phyloP scores from a whole-genome alignment of 257 asterid species.

The Solanum appendiculatum region DNA sequence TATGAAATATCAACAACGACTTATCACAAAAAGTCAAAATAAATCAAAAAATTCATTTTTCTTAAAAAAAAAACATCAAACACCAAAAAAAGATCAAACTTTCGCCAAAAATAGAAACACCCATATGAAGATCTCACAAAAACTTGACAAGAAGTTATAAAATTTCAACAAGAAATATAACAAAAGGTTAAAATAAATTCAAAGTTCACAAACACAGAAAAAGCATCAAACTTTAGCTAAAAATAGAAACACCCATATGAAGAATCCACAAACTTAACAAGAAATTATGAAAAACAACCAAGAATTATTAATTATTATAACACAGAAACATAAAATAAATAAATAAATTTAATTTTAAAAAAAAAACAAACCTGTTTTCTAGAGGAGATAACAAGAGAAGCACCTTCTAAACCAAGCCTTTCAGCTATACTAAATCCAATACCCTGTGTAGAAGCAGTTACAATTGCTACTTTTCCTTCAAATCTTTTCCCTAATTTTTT shows the following conservation, averaged over 20 bases:
- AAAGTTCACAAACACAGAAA: not conserved
- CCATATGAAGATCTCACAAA: too few species aligned
- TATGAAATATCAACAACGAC: not conserved
- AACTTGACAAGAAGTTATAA: too few species aligned
- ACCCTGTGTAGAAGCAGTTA: conserved; percentile 97
- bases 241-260: not conserved
- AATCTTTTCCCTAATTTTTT: conserved; percentile 46
- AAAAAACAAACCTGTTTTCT: conserved; percentile 51
- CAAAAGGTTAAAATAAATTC: too few species aligned
- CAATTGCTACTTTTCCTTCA: conserved; percentile 68
- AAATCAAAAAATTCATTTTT: too few species aligned
- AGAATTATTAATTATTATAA: not conserved
- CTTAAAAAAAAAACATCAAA: too few species aligned
- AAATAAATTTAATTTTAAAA: not conserved
- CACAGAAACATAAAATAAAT: not conserved
- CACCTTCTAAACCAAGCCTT: conserved; percentile 88
- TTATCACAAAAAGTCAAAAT: not conserved
- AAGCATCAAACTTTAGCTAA: not conserved
- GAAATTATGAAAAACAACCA: not conserved
- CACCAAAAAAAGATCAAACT: too few species aligned
- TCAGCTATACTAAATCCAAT: conserved; percentile 84
- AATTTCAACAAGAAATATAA: too few species aligned
- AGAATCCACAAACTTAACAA: not conserved
- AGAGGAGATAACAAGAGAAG: conserved; percentile 85
- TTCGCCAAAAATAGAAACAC: too few species aligned